Evolutionary conservation across 2,329 filamentous ascomycete genomes (phyloP), one percentile per base, ranked within the genome.

Genomic region (Penicillium brevicompactum): DNA sequence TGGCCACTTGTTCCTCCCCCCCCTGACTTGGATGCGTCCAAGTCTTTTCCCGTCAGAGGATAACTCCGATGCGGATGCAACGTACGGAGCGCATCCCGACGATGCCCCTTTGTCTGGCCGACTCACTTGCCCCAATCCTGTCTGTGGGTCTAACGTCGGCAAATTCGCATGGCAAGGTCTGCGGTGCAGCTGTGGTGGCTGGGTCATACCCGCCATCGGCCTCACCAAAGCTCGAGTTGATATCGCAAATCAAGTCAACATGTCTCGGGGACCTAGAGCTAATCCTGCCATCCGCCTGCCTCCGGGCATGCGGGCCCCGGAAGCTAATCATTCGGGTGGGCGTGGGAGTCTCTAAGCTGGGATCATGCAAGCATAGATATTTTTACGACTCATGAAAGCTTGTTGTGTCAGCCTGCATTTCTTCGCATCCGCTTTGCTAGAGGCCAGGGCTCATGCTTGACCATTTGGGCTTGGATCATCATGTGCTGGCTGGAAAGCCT

Each of bases 141-240:
- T 88, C 67, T 99, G 94, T 73, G 85, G 84, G 45, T 86, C 90
- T 40, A 91, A 91, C 49, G 85, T 97, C 46, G 94, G 94, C 38
- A 90, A 94, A 66, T 99, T 97, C 70, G 90, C 93, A 49, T 99
- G 94, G 94, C 91, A 95, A 72, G 94, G 94, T 13, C 88, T 97
- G 82, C 87, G 87, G 71, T 99, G 94, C 77, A 94, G 87, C 69
- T 99, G 94, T 73, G 87, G 88, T 37, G 86, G 88, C 59, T 97
- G 94, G 93, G 83, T 97, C 21, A 90, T 92, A 48, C 93, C 94
- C 8, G 92, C 89, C 1, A 94, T 99, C 71, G 93, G 89, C 58
- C 79, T 97, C 58, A 88, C 91, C 51, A 90, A 87, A 73, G 87
- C 89, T 50, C 87, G 87, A 64, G 88, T 97, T 37, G 94, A 97